phyloP scores from a whole-genome alignment of 2,329 filamentous ascomycete species.

The Ceratocystiopsis sp. region DNA sequence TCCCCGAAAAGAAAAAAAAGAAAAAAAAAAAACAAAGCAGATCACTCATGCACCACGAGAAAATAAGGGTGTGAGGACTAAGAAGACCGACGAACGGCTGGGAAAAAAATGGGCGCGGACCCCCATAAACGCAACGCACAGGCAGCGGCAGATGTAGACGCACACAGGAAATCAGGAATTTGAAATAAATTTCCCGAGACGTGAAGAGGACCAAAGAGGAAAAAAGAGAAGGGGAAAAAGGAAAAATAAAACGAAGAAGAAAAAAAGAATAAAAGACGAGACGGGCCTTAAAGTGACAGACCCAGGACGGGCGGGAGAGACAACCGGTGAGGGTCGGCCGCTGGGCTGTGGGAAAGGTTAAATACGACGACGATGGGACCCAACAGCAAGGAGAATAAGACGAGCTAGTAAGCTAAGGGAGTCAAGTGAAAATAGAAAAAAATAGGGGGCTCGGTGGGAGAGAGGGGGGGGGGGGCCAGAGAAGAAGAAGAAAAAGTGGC shows the following conservation, averaged over 20 bases:
- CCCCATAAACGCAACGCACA: no score
- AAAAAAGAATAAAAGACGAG: not conserved
- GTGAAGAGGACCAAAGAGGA: not conserved
- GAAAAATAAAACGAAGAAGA: not conserved
- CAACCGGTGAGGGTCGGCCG: not conserved
- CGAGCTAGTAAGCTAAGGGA: no score
- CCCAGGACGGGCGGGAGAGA: not conserved
- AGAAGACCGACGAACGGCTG: no score
- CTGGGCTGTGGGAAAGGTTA: not conserved
- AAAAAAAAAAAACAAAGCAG: not conserved
- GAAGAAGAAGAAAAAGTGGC: not conserved
- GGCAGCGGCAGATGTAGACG: no score
- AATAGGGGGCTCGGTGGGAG: no score
- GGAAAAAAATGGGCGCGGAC: no score
- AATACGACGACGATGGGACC: not conserved
- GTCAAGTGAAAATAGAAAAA: not conserved
- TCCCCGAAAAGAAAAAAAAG: no score
- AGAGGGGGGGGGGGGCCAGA: no score
- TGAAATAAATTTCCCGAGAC: not conserved
- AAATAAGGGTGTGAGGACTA: no score
- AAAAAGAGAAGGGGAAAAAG: slow-evolving; percentile 1
- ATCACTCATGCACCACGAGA: not conserved
- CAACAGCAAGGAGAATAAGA: not conserved
- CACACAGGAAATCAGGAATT: no score
- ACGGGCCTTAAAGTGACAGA: not conserved